Conservation (phyloP, 768 basidiomycete genomes). For the Favolaschia claudopus region DNA sequence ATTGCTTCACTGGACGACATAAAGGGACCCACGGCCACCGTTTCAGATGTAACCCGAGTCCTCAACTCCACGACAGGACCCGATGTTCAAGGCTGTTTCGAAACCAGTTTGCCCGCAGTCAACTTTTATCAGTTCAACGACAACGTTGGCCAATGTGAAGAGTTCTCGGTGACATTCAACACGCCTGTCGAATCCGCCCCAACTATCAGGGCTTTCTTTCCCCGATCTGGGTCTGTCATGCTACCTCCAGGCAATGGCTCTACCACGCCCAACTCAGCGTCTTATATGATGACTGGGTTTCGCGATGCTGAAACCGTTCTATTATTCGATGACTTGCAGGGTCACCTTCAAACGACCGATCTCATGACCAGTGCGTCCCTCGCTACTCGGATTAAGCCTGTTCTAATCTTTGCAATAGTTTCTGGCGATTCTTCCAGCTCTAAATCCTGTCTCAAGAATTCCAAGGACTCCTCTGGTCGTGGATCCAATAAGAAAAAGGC, state of each 20-base stretch:
- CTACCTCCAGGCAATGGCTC: constrained; percentile 33
- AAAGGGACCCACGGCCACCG: constrained; percentile 45
- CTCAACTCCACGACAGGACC: constrained; percentile 47
- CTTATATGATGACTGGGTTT: constrained; percentile 50
- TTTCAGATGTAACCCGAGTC: constrained; percentile 59
- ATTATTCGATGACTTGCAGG: constrained; percentile 49
- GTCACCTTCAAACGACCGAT: constrained; percentile 48
- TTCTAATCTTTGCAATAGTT: constrained; percentile 30
- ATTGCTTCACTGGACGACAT: constrained; percentile 63
- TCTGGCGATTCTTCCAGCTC: constrained; percentile 31
- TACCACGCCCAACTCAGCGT: constrained; percentile 31
- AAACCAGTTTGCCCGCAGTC: constrained; percentile 15
- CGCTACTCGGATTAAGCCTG: constrained; percentile 6
- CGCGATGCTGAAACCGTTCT: constrained; percentile 50
- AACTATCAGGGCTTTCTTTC: constrained; percentile 48
- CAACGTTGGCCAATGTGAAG: constrained; percentile 54
- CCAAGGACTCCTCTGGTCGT: neutral
- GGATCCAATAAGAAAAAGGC: neutral
- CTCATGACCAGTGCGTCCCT: constrained; percentile 48
- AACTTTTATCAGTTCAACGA: constrained; percentile 42
- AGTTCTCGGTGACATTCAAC: constrained; percentile 55
- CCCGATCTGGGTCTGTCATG: constrained; percentile 41
- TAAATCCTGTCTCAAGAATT: neutral
- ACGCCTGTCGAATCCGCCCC: constrained; percentile 41
- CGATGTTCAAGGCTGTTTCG: neutral